Base-by-base conservation (phyloP, 495 filamentous ascomycete species). In the Talaromyces wortmannii region DNA sequence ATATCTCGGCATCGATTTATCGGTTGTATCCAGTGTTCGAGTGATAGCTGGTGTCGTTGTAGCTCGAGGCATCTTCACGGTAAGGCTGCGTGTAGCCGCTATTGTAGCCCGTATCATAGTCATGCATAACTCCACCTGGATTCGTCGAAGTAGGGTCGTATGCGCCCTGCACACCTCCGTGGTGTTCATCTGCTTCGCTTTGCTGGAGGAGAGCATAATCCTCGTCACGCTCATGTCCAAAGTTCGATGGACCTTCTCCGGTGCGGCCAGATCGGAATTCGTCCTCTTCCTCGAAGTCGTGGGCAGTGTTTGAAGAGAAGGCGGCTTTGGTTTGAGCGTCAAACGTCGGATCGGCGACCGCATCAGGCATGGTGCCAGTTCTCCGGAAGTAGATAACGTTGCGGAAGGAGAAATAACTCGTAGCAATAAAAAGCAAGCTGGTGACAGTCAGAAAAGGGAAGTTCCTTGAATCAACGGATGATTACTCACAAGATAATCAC, bases 371-470 rank as follows among this genome's bases (percentile, higher is more conserved):
- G 44, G 79, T 80, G 56, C 89, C 89, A 59, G 90, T 84, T 53
- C 81, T 81, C 57, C 86, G 82, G 77, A 86, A 95, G 72, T 91
- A 87, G 62, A 85, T 78, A 52, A 90, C 77, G 49, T 85, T 86
- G 71, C 90, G 89, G 62, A 89, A 74, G 55, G 90, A 92, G 50
- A 96, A 78, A 53, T 77, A 82, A 48, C 82, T 81, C 4, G 92
- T 92, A 10, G 80, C 64, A 56, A 78, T 67, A 73, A 91, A 96
- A 59, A 88, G 78, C 32, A 96, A 66, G 68, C 90, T 96, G 59
- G 51, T 46, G 12, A 50, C 44, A 31, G 12, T 55, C 16, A 15
- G 31, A 10, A 40, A 40, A 40, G 5, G 36, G 5, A 2, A 40
- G 8, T 5, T 8, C 8, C 36, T 10, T 40, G 8, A 13, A 40